Conservation (phyloP, 805 yeast genomes). For the Torulaspora maleeae region DNA sequence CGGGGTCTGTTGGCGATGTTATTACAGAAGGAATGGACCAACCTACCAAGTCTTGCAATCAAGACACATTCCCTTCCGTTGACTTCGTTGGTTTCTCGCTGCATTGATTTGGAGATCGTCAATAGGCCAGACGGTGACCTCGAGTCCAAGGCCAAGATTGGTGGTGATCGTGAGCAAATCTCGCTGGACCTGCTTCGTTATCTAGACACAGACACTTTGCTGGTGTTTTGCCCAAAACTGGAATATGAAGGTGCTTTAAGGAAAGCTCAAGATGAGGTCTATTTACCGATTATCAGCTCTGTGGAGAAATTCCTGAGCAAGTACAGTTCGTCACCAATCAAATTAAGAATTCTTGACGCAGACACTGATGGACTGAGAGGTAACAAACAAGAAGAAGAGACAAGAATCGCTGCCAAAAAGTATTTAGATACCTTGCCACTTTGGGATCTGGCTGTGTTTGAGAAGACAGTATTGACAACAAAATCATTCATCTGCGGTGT, state of each 20-base stretch:
- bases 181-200: constrained; percentile 65
- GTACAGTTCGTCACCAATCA: constrained; percentile 35
- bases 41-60: constrained; percentile 58
- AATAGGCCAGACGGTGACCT: constrained; percentile 36
- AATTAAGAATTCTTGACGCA: constrained; percentile 64
- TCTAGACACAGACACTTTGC: constrained; percentile 88
- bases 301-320: constrained; percentile 56
- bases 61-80: constrained; percentile 74
- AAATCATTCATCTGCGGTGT: constrained; percentile 85
- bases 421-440: constrained; percentile 61
- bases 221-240: constrained; percentile 72
- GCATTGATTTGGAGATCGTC: constrained; percentile 63
- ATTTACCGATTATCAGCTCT: constrained; percentile 66
- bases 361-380: constrained; percentile 80
- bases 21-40: constrained; percentile 84
- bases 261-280: constrained; percentile 69
- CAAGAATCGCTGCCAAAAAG: constrained; percentile 54
- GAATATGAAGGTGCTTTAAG: constrained; percentile 85
- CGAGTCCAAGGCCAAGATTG: constrained; percentile 56
- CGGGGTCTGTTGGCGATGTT: constrained; percentile 65
- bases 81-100: constrained; percentile 81
- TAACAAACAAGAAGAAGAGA: constrained; percentile 59
- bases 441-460: constrained; percentile 85
- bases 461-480: constrained; percentile 78
- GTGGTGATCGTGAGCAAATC: constrained; percentile 51